Conservation (phyloP, 805 yeast genomes). For the Brettanomyces naardenensis region DNA sequence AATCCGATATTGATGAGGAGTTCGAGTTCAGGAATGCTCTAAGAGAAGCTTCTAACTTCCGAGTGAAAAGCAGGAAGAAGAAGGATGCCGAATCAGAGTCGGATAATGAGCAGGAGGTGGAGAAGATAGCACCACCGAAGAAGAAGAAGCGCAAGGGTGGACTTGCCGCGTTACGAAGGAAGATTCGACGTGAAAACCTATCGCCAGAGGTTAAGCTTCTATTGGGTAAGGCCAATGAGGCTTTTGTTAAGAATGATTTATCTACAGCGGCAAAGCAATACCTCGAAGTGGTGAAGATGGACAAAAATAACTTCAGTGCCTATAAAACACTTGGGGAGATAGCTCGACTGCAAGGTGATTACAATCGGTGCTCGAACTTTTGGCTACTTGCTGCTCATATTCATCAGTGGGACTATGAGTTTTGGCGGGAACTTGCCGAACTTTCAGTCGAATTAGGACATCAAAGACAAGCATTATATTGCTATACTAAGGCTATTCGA, state of each 20-base stretch:
- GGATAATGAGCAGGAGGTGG: conserved; percentile 15
- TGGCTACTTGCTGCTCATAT: conserved; percentile 80
- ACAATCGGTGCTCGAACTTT: conserved; percentile 66
- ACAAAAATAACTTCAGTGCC: conserved; percentile 72
- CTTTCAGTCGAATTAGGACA: conserved; percentile 59
- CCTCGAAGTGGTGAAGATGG: conserved; percentile 66
- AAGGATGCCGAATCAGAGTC: conserved; percentile 23
- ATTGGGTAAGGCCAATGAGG: conserved; percentile 70
- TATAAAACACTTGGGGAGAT: conserved; percentile 87
- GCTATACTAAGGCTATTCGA: conserved; percentile 60
- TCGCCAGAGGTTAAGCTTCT: conserved; percentile 68
- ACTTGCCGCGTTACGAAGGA: conserved; percentile 29
- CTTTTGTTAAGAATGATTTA: conserved; percentile 60
- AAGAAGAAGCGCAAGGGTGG: conserved; percentile 26
- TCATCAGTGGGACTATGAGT: conserved; percentile 64
- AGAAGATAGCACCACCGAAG: background rate
- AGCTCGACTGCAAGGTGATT: conserved; percentile 55
- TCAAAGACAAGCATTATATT: conserved; percentile 67
- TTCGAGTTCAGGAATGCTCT: conserved; percentile 52
- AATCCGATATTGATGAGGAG: conserved; percentile 33
- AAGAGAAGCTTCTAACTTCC: conserved; percentile 60
- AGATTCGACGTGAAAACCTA: conserved; percentile 35
- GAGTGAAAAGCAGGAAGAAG: conserved; percentile 33
- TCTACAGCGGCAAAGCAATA: conserved; percentile 52
- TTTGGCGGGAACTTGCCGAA: conserved; percentile 75